Percentiles rank a stretch among this genome's conserved stretches.
phyloP scores from a whole-genome alignment of 2,329 filamentous ascomycete species.

The Hypomyces rosellus region DNA sequence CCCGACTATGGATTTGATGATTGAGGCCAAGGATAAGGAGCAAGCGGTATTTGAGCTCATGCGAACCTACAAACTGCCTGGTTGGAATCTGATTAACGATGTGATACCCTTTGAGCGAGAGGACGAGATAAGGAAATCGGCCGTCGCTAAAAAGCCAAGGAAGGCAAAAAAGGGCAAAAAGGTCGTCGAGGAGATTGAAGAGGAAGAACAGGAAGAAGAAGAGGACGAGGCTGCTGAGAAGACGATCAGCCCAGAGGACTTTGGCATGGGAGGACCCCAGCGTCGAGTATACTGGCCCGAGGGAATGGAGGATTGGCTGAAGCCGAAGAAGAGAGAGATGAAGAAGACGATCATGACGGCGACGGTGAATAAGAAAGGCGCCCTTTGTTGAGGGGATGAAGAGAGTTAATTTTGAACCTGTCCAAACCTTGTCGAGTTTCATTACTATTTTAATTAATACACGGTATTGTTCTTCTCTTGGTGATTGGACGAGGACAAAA shows the following conservation, averaged over 20 bases:
- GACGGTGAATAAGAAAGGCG: background rate
- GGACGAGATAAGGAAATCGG: slow-evolving; percentile 59
- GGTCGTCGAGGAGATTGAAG: slow-evolving; percentile 17
- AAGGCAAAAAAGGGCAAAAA: slow-evolving; percentile 32
- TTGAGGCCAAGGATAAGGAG: slow-evolving; percentile 97
- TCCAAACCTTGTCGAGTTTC: no score
- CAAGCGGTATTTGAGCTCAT: slow-evolving; percentile 94
- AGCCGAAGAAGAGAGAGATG: slow-evolving; percentile 67
- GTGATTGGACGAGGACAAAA: no score
- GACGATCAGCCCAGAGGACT: slow-evolving; percentile 56
- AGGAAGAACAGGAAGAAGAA: slow-evolving; percentile 31
- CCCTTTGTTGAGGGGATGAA: no score
- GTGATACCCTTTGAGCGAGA: slow-evolving; percentile 68
- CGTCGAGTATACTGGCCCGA: slow-evolving; percentile 84
- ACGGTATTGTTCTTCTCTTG: no score
- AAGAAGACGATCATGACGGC: slow-evolving; percentile 25
- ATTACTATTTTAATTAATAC: no score
- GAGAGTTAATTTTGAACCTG: no score
- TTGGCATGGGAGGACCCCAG: slow-evolving; percentile 81
- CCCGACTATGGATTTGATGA: slow-evolving; percentile 91
- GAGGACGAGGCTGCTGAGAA: slow-evolving; percentile 31
- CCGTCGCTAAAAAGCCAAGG: slow-evolving; percentile 31
- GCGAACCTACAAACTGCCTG: slow-evolving; percentile 78
- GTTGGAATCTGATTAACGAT: slow-evolving; percentile 68
- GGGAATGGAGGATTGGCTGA: slow-evolving; percentile 85